These are phyloP conservation scores for Phytopythium boreale DNA, from an alignment of 352 stramenopile species.

Conservation along the genomic window DNA sequence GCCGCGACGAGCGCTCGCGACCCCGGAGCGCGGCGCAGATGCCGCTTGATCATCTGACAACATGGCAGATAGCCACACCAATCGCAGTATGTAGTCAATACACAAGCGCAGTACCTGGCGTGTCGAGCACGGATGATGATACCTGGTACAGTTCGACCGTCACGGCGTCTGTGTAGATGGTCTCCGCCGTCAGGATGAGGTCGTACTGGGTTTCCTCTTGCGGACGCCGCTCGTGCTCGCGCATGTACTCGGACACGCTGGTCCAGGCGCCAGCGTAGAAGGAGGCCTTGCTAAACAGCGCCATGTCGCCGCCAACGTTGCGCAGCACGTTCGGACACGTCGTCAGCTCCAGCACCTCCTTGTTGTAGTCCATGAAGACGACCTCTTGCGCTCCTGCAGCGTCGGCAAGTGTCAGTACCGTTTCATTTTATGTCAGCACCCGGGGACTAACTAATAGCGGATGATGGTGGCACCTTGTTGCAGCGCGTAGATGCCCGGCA, in stretches of 20 bases:
- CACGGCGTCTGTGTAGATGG: slow-evolving; percentile 81
- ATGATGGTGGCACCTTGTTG: slow-evolving; percentile 46
- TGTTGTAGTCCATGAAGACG: slow-evolving; percentile 87
- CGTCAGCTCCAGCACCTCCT: slow-evolving; percentile 83
- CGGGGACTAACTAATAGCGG: background rate
- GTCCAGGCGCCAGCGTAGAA: slow-evolving; percentile 82
- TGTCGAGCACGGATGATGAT: background rate
- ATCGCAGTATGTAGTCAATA: background rate
- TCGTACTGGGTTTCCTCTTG: slow-evolving; percentile 52
- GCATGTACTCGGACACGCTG: slow-evolving; percentile 57
- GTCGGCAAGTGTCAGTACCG: background rate
- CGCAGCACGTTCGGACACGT: slow-evolving; percentile 73
- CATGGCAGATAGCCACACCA: too few relatives aligned
- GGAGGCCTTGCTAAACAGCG: slow-evolving; percentile 31
- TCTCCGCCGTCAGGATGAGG: slow-evolving; percentile 81
- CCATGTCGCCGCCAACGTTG: slow-evolving; percentile 30
- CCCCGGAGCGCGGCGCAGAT: slow-evolving; percentile 39
- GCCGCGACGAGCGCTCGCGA: slow-evolving; percentile 67
- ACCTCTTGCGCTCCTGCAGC: slow-evolving; percentile 51
- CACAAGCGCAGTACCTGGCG: background rate
- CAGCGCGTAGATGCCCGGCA: slow-evolving; percentile 76
- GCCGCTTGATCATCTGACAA: slow-evolving; percentile 68
- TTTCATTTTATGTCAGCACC: background rate
- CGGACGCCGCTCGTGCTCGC: slow-evolving; percentile 24
- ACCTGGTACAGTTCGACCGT: slow-evolving; percentile 52